Base-by-base conservation (phyloP, 768 basidiomycete species). In the Ephemerocybe angulata region DNA sequence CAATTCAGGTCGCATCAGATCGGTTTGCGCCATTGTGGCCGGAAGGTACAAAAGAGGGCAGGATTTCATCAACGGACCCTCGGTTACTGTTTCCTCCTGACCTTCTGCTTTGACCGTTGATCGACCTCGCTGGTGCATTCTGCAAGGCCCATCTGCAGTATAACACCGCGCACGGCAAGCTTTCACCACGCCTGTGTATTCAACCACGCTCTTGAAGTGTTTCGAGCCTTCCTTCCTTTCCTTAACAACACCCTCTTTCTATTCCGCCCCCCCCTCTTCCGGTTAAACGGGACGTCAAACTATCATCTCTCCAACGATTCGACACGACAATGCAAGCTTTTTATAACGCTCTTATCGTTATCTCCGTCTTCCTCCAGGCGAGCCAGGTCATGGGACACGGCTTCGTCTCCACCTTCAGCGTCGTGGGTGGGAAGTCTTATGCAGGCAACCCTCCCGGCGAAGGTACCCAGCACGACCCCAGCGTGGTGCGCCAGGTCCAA, bases 361-460 rank as follows among this genome's bases (percentile, higher is more conserved):
- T 46, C 43, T 7, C 52, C 50, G 21, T 53, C 31, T 63, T 75
- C 51, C 58, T 72, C 42, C 59, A 67, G 8, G 65, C 71, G 13
- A 56, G 69, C 35, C 71, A 60, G 48, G 75, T 72, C 30, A 68
- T 72, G 1, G 79, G 75, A 0, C 80, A 82, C 47, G 80, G 80
- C 5, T 69, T 72, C 63, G 66, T 80, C 35, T 46, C 62, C 29
- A 61, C 63, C 21, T 56, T 79, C 37, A 72, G 70, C 47, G 71
- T 80, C 60, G 8, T 17, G 17, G 73, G 71, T 41, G 74, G 74
- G 28, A 71, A 73, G 54, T 51, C 60, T 3, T 80, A 60, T 67
- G 59, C 44, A 3, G 79, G 79, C 24, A 56, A 66, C 28, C 37
- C 35, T 4, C 52, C 43, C 24, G 28, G 28, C 31, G 50, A 27